These are phyloP conservation scores for Phytophthora idaei DNA, from an alignment of 352 stramenopile species.

Conservation along the genomic window DNA sequence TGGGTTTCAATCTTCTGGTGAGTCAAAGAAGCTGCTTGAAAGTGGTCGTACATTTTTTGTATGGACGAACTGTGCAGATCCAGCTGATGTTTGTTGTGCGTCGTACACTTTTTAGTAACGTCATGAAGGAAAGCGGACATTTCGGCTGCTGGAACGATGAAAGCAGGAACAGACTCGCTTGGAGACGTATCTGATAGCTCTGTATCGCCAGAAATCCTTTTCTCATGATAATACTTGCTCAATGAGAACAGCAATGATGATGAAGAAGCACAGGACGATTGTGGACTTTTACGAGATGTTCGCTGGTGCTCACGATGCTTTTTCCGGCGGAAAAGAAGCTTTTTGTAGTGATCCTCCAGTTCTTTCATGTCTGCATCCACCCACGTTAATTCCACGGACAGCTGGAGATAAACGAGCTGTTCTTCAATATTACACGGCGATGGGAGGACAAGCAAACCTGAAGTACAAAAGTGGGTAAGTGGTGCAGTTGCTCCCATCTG, in stretches of 20 bases:
- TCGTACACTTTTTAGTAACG: constrained; percentile 9
- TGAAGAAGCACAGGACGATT: not conserved
- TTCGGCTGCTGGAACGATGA: constrained; percentile 26
- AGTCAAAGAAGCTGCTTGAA: constrained; percentile 4
- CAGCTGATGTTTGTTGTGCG: constrained; percentile 30
- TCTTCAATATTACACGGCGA: constrained; percentile 8
- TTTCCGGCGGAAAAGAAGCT: constrained; percentile 45
- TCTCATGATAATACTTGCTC: constrained; percentile 22
- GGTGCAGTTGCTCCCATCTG: constrained; percentile 21
- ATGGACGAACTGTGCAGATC: constrained; percentile 18
- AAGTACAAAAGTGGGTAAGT: constrained; percentile 22
- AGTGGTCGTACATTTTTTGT: constrained; percentile 22
- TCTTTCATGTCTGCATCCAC: constrained; percentile 44
- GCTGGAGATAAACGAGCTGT: constrained; percentile 41
- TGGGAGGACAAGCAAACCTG: constrained; percentile 19
- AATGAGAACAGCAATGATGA: constrained; percentile 21
- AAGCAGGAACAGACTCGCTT: constrained; percentile 6
- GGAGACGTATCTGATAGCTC: not conserved
- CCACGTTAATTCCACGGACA: constrained; percentile 53
- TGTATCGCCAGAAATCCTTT: constrained; percentile 3
- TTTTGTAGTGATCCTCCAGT: constrained; percentile 52
- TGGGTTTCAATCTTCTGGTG: constrained; percentile 16
- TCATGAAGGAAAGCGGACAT: constrained; percentile 29
- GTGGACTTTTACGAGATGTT: constrained; percentile 2
- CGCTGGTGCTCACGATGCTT: constrained; percentile 33